phyloP scores from a whole-genome alignment of 805 yeast species.

The Wickerhamomyces pijperi region DNA sequence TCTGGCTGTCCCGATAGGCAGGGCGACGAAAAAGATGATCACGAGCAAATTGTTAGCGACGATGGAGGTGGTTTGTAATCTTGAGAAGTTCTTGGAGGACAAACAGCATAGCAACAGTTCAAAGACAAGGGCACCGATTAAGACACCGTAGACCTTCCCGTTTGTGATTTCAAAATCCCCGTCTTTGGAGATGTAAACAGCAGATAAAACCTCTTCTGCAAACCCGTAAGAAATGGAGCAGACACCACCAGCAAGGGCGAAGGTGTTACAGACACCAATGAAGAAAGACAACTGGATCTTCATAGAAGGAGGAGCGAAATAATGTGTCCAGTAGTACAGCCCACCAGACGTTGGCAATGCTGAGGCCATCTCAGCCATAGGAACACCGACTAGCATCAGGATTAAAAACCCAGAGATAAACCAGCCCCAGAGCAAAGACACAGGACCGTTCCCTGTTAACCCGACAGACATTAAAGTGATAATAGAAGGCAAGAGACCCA shows the following conservation, averaged over 20 bases:
- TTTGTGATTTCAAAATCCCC: constrained; percentile 39
- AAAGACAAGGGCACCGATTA: constrained; percentile 40
- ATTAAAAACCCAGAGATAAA: constrained; percentile 42
- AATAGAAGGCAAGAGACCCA: constrained; percentile 53
- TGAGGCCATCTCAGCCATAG: constrained; percentile 50
- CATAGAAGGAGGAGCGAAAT: constrained; percentile 42
- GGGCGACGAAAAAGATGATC: constrained; percentile 40
- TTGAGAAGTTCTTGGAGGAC: constrained; percentile 40
- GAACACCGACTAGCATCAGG: constrained; percentile 41
- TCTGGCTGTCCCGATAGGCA: constrained; percentile 39
- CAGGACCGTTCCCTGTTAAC: constrained; percentile 47
- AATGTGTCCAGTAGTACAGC: constrained; percentile 48
- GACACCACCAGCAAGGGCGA: constrained; percentile 50
- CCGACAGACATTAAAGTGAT: constrained; percentile 48
- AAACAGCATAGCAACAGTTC: constrained; percentile 39
- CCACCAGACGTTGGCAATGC: constrained; percentile 69
- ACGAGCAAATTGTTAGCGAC: constrained; percentile 38
- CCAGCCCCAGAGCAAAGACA: constrained; percentile 58
- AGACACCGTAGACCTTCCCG: constrained; percentile 48
- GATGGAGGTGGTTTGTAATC: constrained; percentile 45
- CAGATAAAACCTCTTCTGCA: constrained; percentile 40
- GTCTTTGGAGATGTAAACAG: constrained; percentile 31
- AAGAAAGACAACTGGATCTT: constrained; percentile 42
- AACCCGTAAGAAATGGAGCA: constrained; percentile 59
- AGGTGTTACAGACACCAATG: constrained; percentile 53